Base-by-base conservation (phyloP, 352 stramenopile genomes). In the Globisporangium recalcitrans region DNA sequence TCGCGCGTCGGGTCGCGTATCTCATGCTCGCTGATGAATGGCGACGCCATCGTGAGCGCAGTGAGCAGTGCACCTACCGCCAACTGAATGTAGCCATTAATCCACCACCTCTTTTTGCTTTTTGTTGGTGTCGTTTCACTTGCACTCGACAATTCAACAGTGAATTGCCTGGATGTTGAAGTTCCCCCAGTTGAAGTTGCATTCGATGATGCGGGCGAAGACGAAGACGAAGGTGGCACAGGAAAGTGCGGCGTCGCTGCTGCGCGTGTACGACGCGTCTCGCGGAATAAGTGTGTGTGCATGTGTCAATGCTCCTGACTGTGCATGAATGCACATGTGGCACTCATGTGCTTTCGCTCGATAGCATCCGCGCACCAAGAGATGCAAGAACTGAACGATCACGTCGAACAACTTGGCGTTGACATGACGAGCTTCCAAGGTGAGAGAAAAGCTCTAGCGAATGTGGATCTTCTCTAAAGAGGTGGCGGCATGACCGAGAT, bases 1-100 rank as follows among this genome's bases (percentile, higher is more conserved):
- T 87, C 81, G 44, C 76, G 62, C 27, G 55, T 64, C 34, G 58
- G 58, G 13, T 64, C 58, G 58, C 58, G 58, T 24, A 64, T 34
- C 48, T 64, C 38, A 22, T 14, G 36, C 9, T 36, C n/a, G 22
- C 36, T 38, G 2, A 40, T 16, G 22, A 22, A 29, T 48, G 52
- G 46, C 59, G 61, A 59, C 31, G 64, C 53, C 60, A 74, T 62
- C 24, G 32, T 19, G 26, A 3, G 1, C 6, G 10, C 24, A 31
- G 47, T 24, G 3, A 9, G 6, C 7, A 4, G 22, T 24, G n/a
- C 31, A n/a, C n/a, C n/a, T n/a, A n/a, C 31, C 31, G 31, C 11
- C 0, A 3, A 36, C 31, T 36, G 9, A 10, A 7, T 36, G 46
- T 31, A 52, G 22, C 46, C 46, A 52, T 52, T n/a, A n/a, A n/a